These are phyloP conservation scores for Pichiaceae sp. DNA, from an alignment of 1,139 yeast species.

Conservation along the genomic window DNA sequence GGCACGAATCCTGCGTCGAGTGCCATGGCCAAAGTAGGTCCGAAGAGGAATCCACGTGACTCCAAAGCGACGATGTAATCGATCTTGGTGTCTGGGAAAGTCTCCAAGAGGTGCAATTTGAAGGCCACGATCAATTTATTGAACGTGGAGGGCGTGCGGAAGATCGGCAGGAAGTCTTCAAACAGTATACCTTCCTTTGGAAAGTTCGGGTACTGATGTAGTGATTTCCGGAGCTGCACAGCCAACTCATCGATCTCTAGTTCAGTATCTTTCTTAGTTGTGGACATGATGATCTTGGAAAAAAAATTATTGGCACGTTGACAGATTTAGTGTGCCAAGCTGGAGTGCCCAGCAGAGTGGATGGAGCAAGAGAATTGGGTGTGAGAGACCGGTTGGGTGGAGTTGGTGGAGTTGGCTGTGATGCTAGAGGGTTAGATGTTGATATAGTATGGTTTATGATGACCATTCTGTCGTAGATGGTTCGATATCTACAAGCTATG, in stretches of 20 bases:
- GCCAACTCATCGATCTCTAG: slow-evolving; percentile 40
- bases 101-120: slow-evolving; percentile 59
- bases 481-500: too few relatives aligned
- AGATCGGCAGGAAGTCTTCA: slow-evolving; percentile 93
- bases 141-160: slow-evolving; percentile 73
- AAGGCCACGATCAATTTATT: slow-evolving; percentile 76
- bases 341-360: too few relatives aligned
- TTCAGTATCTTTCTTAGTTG: not conserved
- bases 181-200: slow-evolving; percentile 89
- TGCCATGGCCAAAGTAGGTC: slow-evolving; percentile 89
- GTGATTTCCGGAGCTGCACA: slow-evolving; percentile 51
- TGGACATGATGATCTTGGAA: not conserved
- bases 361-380: too few relatives aligned
- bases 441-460: too few relatives aligned
- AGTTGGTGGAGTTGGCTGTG: too few relatives aligned
- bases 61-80: slow-evolving; percentile 93
- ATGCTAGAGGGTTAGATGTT: too few relatives aligned
- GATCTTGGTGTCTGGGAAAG: slow-evolving; percentile 41
- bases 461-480: too few relatives aligned
- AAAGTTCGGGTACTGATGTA: slow-evolving; percentile 85
- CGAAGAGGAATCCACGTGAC: slow-evolving; percentile 94
- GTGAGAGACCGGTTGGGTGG: too few relatives aligned
- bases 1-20: slow-evolving; percentile 89
- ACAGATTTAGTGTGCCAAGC: too few relatives aligned
- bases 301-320: not conserved